Base-by-base conservation (phyloP, 2,329 filamentous ascomycete genomes). In the Huntiella savannae region DNA sequence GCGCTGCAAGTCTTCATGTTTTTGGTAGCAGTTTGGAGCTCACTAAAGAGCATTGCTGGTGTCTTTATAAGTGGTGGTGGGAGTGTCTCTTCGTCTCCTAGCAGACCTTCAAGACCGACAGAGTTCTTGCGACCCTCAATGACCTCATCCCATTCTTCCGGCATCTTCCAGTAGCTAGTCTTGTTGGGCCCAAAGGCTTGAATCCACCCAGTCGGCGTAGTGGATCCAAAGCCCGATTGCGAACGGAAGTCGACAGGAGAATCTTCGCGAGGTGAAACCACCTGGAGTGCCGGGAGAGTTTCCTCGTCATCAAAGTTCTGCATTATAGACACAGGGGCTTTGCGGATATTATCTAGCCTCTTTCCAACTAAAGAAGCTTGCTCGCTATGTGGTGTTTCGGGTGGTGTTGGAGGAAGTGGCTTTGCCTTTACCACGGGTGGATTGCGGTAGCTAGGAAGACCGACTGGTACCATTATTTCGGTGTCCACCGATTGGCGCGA, bases 1-100 rank as follows among this genome's bases (percentile, higher is more conserved):
- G 67, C 60, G 22, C 64, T 66, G 4, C 71, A 69, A 3, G 62
- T 63, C 7, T 69, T 66, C 71, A 77, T 75, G 43, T 67, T 64
- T 33, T 63, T 60, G 41, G 75, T 66, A 52, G 74, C 70, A 6
- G 66, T 63, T 55, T 73, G 69, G 48, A 76, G 33, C 16, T 42
- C 38, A 32, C 13, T 15, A 5, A 45, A 28, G 17, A 56, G n/a
- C 60, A 54, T 7, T 55, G 58, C 38, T 59, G 50, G 15, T 53
- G 54, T 19, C 7, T 28, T 28, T 28, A 10, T 4, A 38, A 32
- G 48, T 33, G 49, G 32, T 3, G 54, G 51, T 1, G 44, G 28
- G 11, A 40, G 6, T 33, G 45, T 15, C 43, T 46, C 28, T 33
- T 45, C 51, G 28, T 32, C 49, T 7, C 37, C 41, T 11, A 48